Evolutionary conservation across 2,329 filamentous ascomycete genomes (phyloP).

Genomic region (Falciphora oryzae): DNA sequence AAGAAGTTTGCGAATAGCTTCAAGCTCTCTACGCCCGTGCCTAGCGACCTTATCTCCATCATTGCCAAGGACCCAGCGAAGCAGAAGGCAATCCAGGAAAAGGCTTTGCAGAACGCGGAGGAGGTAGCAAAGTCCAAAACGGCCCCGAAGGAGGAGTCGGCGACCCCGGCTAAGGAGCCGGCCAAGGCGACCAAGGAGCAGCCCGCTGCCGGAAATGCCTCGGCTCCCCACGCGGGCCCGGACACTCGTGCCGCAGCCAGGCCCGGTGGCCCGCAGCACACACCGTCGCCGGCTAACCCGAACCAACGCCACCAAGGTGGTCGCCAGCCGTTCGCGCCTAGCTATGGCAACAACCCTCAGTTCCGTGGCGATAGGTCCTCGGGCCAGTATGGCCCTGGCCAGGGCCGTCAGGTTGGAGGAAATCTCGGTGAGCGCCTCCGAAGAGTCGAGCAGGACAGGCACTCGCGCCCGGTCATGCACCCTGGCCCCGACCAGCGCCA

Average conservation of each 20-base stretch:
- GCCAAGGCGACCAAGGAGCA: constrained; percentile 18
- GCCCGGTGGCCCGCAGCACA: constrained; percentile 28
- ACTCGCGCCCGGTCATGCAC: constrained; percentile 32
- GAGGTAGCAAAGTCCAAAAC: constrained; percentile 46
- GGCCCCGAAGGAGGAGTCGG: constrained; percentile 41
- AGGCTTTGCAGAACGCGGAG: constrained; percentile 71
- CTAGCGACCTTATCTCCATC: constrained; percentile 85
- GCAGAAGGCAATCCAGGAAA: constrained; percentile 87
- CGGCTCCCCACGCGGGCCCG: constrained; percentile 13
- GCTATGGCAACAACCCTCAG: constrained; percentile 7
- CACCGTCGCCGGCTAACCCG: constrained; percentile 31
- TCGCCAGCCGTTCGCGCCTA: constrained; percentile 29
- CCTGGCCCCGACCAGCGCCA: constrained; percentile 60
- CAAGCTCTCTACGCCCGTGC: constrained; percentile 89
- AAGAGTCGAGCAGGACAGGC: constrained; percentile 38
- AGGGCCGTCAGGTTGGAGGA: constrained; percentile 34
- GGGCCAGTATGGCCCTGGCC: constrained; percentile 33
- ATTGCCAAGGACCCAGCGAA: constrained; percentile 95
- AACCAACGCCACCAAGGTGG: constrained; percentile 47
- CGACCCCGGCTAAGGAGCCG: constrained; percentile 16
- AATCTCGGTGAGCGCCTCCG: constrained; percentile 45
- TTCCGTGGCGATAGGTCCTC: constrained; percentile 39
- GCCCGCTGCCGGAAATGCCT: constrained; percentile 16
- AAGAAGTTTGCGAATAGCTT: constrained; percentile 94
- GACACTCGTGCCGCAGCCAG: constrained; percentile 18